Conservation (phyloP, 352 stramenopile species). For the Pythium aquatile region DNA sequence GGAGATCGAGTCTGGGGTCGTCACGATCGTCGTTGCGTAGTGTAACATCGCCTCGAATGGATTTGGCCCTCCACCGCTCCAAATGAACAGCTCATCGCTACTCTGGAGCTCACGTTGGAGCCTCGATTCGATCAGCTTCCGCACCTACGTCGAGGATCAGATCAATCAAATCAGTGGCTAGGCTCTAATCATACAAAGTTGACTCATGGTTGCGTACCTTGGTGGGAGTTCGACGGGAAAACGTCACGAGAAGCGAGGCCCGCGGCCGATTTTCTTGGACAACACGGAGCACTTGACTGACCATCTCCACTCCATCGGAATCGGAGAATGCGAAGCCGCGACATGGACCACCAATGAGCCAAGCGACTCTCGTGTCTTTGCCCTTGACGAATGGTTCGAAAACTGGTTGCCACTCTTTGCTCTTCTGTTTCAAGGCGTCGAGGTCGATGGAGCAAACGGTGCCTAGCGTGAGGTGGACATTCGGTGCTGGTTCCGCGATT, state of each 20-base stretch:
- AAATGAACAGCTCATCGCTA: constrained; percentile 41
- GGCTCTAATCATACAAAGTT: not conserved
- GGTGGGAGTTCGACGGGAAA: constrained; percentile 59
- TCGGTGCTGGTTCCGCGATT: constrained; percentile 4
- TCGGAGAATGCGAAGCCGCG: constrained; percentile 55
- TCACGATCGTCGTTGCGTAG: constrained; percentile 51
- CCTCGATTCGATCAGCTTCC: constrained; percentile 32
- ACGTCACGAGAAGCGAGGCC: constrained; percentile 54
- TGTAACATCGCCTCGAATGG: constrained; percentile 63
- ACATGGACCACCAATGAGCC: constrained; percentile 68
- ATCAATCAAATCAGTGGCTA: not conserved
- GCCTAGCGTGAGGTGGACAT: constrained; percentile 51
- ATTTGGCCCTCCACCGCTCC: constrained; percentile 53
- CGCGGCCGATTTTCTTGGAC: constrained; percentile 3
- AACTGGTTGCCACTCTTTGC: constrained; percentile 18
- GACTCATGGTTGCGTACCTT: constrained; percentile 19
- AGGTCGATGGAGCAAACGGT: constrained; percentile 38
- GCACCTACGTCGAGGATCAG: constrained; percentile 24
- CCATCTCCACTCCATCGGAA: constrained; percentile 40
- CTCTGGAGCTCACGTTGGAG: constrained; percentile 23
- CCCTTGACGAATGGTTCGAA: constrained; percentile 11
- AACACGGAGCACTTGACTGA: constrained; percentile 32
- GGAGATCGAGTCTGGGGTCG: constrained; percentile 75
- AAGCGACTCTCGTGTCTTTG: constrained; percentile 32
- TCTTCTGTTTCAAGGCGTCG: constrained; percentile 5